Evolutionary conservation across 1,284 basidiomycete species (phyloP), one percentile per base, ranked within the genome.

Genomic region (Cerrena zonata): DNA sequence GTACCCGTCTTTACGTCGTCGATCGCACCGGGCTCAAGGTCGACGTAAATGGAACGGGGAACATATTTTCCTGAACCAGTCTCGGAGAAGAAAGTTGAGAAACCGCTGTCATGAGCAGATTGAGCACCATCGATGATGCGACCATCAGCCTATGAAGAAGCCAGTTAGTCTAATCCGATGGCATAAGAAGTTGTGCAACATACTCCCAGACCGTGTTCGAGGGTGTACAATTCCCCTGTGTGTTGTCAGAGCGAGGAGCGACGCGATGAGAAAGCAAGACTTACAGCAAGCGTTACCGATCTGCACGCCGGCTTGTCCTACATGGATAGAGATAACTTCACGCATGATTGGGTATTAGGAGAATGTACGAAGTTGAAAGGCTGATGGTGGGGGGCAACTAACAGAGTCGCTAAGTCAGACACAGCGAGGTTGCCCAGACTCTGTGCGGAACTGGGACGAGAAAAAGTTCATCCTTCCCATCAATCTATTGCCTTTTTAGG

Each of bases 11-110:
- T 91, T 67, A 99, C 94, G 65, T 95, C 94, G 66, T 98, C 95
- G 66, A 98, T 88, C 57, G 86, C 95, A 66, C 94, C 91, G 51
- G 94, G 94, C 73, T 97, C 94, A 57, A 97, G 79, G 74, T 97
- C 94, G 63, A 94, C 86, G 76, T 99, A 99, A 64, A 99, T 84
- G 51, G 94, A 96, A 60, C 96, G 87, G 47, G 96, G 96, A 47
- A 99, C 96, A 74, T 97, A 89, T 79, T 99, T 96, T 61, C 94
- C 93, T 52, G 87, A 83, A 56, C 89, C 88, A 49, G 90, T 91
- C 74, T 92, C 91, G 38, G 89, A 91, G 74, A 93, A 93, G 77
- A 95, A 95, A 53, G 96, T 99, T 48, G 91, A 92, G 78, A 98
- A 97, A 47, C 96, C 96, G 64, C 84, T 84, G 67, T 98, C 93